These are phyloP conservation scores for Cucumis cinereus DNA, from an alignment of 306 rosid genomes.

Conservation along the genomic window DNA sequence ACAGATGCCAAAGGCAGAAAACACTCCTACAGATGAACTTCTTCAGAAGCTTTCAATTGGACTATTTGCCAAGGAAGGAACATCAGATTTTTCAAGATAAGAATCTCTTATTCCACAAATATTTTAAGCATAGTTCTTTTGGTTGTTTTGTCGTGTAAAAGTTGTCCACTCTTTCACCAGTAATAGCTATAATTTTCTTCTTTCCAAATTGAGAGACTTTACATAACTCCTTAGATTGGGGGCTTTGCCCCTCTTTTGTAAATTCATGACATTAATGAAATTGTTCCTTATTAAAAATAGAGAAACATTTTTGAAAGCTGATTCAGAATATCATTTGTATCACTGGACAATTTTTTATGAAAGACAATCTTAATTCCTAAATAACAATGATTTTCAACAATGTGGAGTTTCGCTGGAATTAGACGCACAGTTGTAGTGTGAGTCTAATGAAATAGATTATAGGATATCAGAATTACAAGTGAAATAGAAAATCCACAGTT, in stretches of 20 bases:
- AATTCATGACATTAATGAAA: neutral
- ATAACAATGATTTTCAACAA: neutral
- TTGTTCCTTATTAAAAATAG: neutral
- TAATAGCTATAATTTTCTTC: neutral
- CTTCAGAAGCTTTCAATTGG: neutral
- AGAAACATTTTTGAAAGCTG: neutral
- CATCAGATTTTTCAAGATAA: neutral
- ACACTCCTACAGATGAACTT: neutral
- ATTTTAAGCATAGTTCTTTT: neutral
- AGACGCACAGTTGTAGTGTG: neutral
- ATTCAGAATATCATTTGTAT: neutral
- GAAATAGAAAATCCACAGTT: neutral
- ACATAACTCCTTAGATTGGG: neutral
- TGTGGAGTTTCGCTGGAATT: neutral
- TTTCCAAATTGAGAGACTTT: neutral
- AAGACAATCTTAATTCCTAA: neutral
- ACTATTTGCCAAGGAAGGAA: neutral
- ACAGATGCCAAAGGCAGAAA: no score
- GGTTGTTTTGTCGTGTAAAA: neutral
- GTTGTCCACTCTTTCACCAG: neutral
- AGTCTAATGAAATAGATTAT: neutral
- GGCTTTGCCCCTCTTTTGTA: neutral
- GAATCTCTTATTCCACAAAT: neutral
- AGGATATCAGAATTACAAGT: neutral
- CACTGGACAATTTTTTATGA: neutral